Evolutionary conservation across 208 protist genomes (phyloP), one percentile per base, ranked within the genome.

Genomic region (Endotrypanum monterogeii): DNA sequence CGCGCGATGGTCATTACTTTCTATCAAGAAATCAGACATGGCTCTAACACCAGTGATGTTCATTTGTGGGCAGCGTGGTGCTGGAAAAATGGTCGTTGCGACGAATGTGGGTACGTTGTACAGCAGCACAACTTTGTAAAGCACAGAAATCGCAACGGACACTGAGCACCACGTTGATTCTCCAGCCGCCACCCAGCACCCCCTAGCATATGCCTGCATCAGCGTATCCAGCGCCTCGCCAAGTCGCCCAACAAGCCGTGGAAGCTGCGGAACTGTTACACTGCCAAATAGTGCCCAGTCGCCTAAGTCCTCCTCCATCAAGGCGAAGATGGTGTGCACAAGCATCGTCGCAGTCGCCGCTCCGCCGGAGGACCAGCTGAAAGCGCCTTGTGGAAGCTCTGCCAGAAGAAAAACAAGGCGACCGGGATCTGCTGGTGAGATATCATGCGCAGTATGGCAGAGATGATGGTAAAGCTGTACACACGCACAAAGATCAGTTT

Each of bases 181-280:
- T 11, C 58, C 76, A 6, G 37, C 57, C 2, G 56, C 71, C 62
- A 76, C 25, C 70, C 54, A 71, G 16, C 61, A 69, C 14, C 76
- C 76, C 12, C 8, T 12, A 14, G 23, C 46, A 7, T 76, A 39
- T 9, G 65, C 66, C 0, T 58, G 51, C 39, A 67, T 0, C 1
- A 81, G 54, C 11, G 71, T 51, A 30, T 76, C 66, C 14, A 81
- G 39, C 12, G 76, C 76, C 51, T 81, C 76, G 4, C 54, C 57
- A 28, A 81, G 65, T 14, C 76, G 76, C 11, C 48, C 73, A n/a
- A 72, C 32, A 30, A 81, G 65, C 54, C 28, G 25, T 48, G 76
- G 76, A 55, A 81, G 56, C 66, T 81, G 76, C 58, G 63, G 12
- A 35, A 73, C 65, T 14, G 70, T 76, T 7, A 81, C 57, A 2